These are phyloP conservation scores for Cucurbita pepo DNA, from an alignment of 306 rosid species.

Conservation along the genomic window DNA sequence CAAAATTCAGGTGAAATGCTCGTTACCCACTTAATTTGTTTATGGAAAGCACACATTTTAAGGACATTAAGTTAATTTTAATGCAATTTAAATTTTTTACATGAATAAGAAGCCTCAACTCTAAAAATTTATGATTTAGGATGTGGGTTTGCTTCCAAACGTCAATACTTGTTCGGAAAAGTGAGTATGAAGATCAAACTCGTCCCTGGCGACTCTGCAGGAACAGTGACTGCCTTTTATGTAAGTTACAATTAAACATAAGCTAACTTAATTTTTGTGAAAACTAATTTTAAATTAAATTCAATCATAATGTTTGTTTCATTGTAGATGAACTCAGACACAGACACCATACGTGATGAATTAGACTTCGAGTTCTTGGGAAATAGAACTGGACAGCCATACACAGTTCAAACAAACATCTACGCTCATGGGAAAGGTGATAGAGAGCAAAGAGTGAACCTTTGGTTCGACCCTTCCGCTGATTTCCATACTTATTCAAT, in stretches of 20 bases:
- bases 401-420: conserved; percentile 84
- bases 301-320: background rate
- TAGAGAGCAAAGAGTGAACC: conserved; percentile 76
- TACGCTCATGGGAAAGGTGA: conserved; percentile 74
- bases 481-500: conserved; percentile 76
- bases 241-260: conserved; percentile 16
- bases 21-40: background rate
- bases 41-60: no score
- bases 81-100: background rate
- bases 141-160: conserved; percentile 75
- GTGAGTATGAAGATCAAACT: conserved; percentile 97
- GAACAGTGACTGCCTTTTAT: conserved; percentile 91
- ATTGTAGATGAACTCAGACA: conserved; percentile 60
- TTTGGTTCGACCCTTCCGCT: conserved; percentile 83
- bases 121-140: conserved; percentile 18
- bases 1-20: conserved; percentile 53
- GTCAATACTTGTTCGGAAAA: conserved; percentile 64
- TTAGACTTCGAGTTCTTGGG: conserved; percentile 93
- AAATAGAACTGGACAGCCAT: conserved; percentile 75
- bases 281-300: background rate
- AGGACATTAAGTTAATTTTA: no score
- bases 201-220: conserved; percentile 83
- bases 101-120: background rate
- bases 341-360: conserved; percentile 51
- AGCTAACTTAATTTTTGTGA: background rate